phyloP scores from a whole-genome alignment of 2,329 filamentous ascomycete genomes.

The Lasiodiplodia sp. region DNA sequence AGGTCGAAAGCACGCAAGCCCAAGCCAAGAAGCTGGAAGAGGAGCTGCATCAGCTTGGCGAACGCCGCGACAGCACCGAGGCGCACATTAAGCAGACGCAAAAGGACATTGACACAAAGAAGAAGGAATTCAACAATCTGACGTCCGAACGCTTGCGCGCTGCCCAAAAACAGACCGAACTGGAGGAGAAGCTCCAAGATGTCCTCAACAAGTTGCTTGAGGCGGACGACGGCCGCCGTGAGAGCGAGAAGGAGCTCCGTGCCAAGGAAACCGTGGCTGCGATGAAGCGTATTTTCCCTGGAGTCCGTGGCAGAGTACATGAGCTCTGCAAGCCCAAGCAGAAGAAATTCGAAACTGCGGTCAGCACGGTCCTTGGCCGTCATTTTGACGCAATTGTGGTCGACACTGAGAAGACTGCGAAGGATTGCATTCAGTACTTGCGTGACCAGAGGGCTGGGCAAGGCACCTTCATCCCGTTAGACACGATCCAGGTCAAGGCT shows the following conservation, averaged over 20 bases:
- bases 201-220: conserved; percentile 81
- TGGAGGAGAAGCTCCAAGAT: conserved; percentile 89
- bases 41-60: conserved; percentile 72
- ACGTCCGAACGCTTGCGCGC: conserved; percentile 83
- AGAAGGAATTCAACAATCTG: conserved; percentile 86
- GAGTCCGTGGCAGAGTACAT: conserved; percentile 84
- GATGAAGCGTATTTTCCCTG: conserved; percentile 85
- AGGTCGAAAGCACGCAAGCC: conserved; percentile 79
- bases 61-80: conserved; percentile 71
- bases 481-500: conserved; percentile 95
- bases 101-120: conserved; percentile 83
- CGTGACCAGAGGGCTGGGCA: conserved; percentile 87
- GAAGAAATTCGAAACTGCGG: conserved; percentile 93
- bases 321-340: conserved; percentile 96
- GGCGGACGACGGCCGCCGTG: conserved; percentile 82
- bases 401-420: conserved; percentile 91
- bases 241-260: conserved; percentile 80
- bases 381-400: conserved; percentile 96
- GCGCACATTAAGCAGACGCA: conserved; percentile 69
- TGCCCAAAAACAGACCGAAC: conserved; percentile 82
- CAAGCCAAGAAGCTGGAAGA: conserved; percentile 75
- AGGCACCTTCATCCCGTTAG: conserved; percentile 93
- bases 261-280: conserved; percentile 84
- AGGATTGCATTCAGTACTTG: conserved; percentile 92
- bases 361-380: conserved; percentile 88